Evolutionary conservation across 306 rosid species (phyloP), one percentile per base, ranked within the genome.

Genomic region (Prunus salicina): DNA sequence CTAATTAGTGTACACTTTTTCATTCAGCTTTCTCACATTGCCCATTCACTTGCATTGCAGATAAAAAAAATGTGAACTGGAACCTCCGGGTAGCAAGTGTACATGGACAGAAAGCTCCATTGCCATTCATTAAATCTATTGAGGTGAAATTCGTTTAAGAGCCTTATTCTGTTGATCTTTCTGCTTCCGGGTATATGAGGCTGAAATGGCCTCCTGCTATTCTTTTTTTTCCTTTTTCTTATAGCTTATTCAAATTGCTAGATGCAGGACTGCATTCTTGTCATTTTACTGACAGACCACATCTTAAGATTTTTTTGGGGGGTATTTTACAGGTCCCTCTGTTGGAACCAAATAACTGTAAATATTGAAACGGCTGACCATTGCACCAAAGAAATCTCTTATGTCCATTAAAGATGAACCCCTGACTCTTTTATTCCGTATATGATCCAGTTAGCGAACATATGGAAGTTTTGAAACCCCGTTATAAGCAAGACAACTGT

Each of bases 21-120:
- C 75, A 28, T 71, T 52, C 80, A 70, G 75, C 62, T 78, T 61
- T 79, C 76, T 86, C 77, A 78, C 41, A 49, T 50, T 8, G 69
- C 75, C 75, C 75, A 50, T 84, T 79, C 63, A 9, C 83, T 84
- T 84, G 82, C 69, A 76, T 79, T 76, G 57, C 96, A 95, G 97
- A 95, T 88, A 83, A 86, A 86, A 89, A 80, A 82, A 86, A 84
- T 82, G 96, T 92, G 80, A 92, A 90, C 86, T 95, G 97, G 99
- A 90, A 87, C 67, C 97, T 95, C 82, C 96, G 96, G 62, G 71
- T 95, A 47, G 89, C 87, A 62, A 92, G 99, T 77, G 83, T 83
- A 57, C 97, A 95, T 76, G 92, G 92, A 67, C 90, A 68, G 66
- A 92, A 89, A 86, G 97, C 99, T 70, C 79, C 90, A 67, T 83